These are phyloP conservation scores for Lachnellula occidentalis DNA, from an alignment of 2,329 filamentous ascomycete genomes.

Conservation along the genomic window DNA sequence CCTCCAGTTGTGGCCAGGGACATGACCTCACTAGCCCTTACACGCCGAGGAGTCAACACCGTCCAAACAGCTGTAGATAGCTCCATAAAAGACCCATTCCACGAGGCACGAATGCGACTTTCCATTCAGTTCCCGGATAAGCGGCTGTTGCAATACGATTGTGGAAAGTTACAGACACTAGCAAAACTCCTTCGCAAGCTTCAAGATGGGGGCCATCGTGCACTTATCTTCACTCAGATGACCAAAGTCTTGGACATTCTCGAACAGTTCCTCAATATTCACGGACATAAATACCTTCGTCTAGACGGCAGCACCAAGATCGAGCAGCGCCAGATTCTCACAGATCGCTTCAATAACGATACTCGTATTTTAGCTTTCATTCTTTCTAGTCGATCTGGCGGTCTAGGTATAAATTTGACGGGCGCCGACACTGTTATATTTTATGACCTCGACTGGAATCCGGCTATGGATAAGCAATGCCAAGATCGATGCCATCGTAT, in stretches of 20 bases:
- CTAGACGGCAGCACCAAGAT: conserved; percentile 96
- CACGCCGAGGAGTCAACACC: conserved; percentile 50
- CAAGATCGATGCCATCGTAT: conserved; percentile 97
- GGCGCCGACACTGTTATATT: conserved; percentile 98
- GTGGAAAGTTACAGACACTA: conserved; percentile 88
- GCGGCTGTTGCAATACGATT: conserved; percentile 93
- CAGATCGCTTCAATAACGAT: conserved; percentile 95
- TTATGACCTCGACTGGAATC: conserved; percentile 99
- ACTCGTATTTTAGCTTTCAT: conserved; percentile 91
- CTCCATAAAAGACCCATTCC: conserved; percentile 74
- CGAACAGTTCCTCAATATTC: conserved; percentile 96
- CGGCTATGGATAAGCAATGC: conserved; percentile 99
- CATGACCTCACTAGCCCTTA: conserved; percentile 62
- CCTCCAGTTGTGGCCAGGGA: conserved; percentile 82
- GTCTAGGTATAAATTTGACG: conserved; percentile 91
- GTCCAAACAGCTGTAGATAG: conserved; percentile 53
- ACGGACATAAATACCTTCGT: conserved; percentile 92
- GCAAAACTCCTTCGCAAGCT: conserved; percentile 81
- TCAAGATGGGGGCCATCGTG: conserved; percentile 85
- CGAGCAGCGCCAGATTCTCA: conserved; percentile 90
- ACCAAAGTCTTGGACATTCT: conserved; percentile 96
- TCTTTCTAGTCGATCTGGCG: conserved; percentile 87
- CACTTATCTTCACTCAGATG: conserved; percentile 99
- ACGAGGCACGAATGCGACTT: conserved; percentile 84
- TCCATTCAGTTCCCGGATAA: conserved; percentile 97